Evolutionary conservation across 31 red algal species (phyloP).

Genomic region (Odonthalia washingtoniensis): DNA sequence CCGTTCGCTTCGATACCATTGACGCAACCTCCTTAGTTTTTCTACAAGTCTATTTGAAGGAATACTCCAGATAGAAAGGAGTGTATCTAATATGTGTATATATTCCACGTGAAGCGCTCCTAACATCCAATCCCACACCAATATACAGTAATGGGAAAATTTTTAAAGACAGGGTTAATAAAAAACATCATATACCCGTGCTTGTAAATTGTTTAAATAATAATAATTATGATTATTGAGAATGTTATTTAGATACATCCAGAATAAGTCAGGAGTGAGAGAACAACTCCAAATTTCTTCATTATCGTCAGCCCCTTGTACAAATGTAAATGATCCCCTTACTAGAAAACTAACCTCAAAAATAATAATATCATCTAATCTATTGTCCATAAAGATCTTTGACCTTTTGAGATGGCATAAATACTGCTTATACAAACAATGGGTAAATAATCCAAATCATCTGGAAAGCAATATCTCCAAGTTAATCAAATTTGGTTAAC

Average conservation of each 20-base stretch:
- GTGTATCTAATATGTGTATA: no score
- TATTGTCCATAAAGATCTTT: slow-evolving; percentile 57
- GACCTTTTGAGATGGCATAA: slow-evolving; percentile 28
- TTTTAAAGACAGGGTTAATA: background rate
- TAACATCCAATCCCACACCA: no score
- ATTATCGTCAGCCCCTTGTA: slow-evolving; percentile 80
- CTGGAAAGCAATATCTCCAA: slow-evolving; percentile 52
- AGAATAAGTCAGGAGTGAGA: slow-evolving; percentile 56
- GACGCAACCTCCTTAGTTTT: no score
- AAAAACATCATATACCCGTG: background rate
- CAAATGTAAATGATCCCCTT: slow-evolving; percentile 55
- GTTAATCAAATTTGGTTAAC: slow-evolving; percentile 35
- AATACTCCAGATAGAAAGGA: no score
- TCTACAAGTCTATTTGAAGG: no score
- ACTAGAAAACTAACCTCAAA: slow-evolving; percentile 50
- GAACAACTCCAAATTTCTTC: slow-evolving; percentile 74
- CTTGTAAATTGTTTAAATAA: background rate
- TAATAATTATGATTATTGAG: background rate
- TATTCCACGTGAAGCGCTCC: no score
- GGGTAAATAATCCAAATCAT: slow-evolving; percentile 59
- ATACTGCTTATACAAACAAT: slow-evolving; percentile 63
- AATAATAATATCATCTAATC: background rate
- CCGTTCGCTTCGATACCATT: no score
- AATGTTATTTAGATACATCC: slow-evolving; percentile 26
- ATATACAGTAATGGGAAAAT: background rate